phyloP scores from a whole-genome alignment of 805 yeast genomes.

The Sporopachydermia quercuum region DNA sequence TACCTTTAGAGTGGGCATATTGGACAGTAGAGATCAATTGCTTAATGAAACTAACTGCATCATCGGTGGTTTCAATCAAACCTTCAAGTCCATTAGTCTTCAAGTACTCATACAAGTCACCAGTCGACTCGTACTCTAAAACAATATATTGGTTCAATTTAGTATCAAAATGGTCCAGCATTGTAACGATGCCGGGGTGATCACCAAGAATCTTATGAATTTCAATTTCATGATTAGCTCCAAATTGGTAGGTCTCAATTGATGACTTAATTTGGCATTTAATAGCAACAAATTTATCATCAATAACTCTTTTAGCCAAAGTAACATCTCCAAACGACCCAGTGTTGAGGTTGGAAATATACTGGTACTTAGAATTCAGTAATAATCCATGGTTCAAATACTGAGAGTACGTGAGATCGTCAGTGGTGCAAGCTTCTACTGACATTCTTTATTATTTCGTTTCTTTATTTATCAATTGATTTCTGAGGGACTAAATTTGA shows the following conservation, averaged over 20 bases:
- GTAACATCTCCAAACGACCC: conserved; percentile 92
- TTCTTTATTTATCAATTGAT: too few relatives aligned
- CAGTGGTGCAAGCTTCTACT: neutral
- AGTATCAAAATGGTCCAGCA: conserved; percentile 44
- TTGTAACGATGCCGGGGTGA: conserved; percentile 41
- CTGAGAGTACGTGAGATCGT: conserved; percentile 1
- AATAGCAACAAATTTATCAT: conserved; percentile 56
- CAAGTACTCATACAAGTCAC: conserved; percentile 49
- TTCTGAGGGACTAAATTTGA: too few relatives aligned
- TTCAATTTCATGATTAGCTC: conserved; percentile 37
- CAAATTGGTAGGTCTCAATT: conserved; percentile 10
- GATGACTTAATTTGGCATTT: conserved; percentile 57
- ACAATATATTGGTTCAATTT: conserved; percentile 36
- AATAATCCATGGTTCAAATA: conserved; percentile 16
- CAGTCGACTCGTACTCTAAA: conserved; percentile 50
- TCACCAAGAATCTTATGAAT: conserved; percentile 47
- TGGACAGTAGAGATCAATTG: conserved; percentile 38
- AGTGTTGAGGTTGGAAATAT: conserved; percentile 48
- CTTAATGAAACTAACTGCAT: conserved; percentile 20
- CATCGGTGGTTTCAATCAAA: conserved; percentile 17
- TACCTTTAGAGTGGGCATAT: conserved; percentile 40
- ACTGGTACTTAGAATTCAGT: conserved; percentile 47
- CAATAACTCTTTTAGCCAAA: conserved; percentile 54
- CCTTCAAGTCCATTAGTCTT: conserved; percentile 16
- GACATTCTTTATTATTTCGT: too few relatives aligned